These are phyloP conservation scores for Odonthalia washingtoniensis DNA, from an alignment of 31 red algal species.

Conservation along the genomic window DNA sequence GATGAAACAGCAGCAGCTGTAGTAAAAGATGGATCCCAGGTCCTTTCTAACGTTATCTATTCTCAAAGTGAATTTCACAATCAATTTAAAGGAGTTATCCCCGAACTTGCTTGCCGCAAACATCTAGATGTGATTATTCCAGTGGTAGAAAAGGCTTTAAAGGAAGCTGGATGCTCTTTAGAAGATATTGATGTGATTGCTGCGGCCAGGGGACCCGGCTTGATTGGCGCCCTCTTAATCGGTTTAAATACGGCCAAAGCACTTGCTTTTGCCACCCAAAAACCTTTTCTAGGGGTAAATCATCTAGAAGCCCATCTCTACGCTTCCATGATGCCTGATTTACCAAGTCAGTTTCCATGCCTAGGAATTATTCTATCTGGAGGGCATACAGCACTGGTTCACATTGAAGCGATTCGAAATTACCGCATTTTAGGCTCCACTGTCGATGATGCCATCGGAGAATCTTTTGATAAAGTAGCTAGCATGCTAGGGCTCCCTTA, in stretches of 20 bases:
- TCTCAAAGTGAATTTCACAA: conserved; percentile 82
- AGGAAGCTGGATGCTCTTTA: conserved; percentile 39
- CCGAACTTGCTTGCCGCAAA: conserved; percentile 80
- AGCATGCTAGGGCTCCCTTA: conserved; percentile 84
- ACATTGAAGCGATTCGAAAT: conserved; percentile 56
- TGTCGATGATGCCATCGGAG: conserved; percentile 29
- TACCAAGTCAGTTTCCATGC: conserved; percentile 70
- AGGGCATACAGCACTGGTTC: conserved; percentile 87
- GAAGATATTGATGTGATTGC: conserved; percentile 79
- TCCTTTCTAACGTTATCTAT: conserved; percentile 71
- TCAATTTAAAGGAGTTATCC: conserved; percentile 88
- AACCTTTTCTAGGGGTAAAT: conserved; percentile 90
- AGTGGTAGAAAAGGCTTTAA: conserved; percentile 75
- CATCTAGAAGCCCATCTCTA: conserved; percentile 98
- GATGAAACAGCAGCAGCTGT: conserved; percentile 98
- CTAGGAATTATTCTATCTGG: conserved; percentile 88
- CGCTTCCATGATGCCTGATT: conserved; percentile 24
- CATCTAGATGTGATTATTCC: conserved; percentile 74
- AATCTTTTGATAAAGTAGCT: conserved; percentile 98
- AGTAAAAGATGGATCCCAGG: conserved; percentile 60
- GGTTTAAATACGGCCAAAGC: conserved; percentile 77
- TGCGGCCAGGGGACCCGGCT: conserved; percentile 94
- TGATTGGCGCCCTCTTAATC: conserved; percentile 88
- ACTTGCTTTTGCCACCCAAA: conserved; percentile 40
- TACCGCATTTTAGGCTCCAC: conserved; percentile 43